Percentiles rank a stretch among this genome's conserved stretches.
Evolutionary conservation across 495 filamentous ascomycete genomes (phyloP).

Genomic region (Staphylotrichum tortipilum): DNA sequence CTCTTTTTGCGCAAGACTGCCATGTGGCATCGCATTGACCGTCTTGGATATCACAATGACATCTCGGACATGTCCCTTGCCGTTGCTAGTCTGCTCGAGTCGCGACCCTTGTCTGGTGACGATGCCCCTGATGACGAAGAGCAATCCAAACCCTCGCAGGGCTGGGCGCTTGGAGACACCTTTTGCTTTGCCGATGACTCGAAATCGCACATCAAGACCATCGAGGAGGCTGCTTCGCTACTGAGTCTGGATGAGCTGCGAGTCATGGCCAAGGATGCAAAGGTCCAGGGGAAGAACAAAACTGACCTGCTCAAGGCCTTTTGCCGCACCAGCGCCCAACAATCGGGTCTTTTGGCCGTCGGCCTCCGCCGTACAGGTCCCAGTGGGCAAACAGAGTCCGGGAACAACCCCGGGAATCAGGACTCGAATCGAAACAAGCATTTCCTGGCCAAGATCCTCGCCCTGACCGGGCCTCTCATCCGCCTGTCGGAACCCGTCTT

Average conservation of each 20-base stretch:
- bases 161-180: constrained; percentile 35
- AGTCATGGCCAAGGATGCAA: constrained; percentile 73
- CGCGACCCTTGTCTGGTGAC: constrained; percentile 2
- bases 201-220: constrained; percentile 57
- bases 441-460: constrained; percentile 60
- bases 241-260: constrained; percentile 83
- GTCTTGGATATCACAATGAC: constrained; percentile 71
- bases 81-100: constrained; percentile 45
- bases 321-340: constrained; percentile 59
- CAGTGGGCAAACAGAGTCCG: constrained; percentile 34
- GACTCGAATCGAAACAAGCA: constrained; percentile 35
- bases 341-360: constrained; percentile 59
- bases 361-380: constrained; percentile 47
- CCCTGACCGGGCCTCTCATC: constrained; percentile 73
- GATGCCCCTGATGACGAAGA: not conserved
- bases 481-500: constrained; percentile 65
- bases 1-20: constrained; percentile 90
- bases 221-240: constrained; percentile 80
- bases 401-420: constrained; percentile 11
- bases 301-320: constrained; percentile 65
- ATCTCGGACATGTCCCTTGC: constrained; percentile 63
- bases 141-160: constrained; percentile 23
- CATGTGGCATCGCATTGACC: constrained; percentile 81
- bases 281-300: constrained; percentile 85
- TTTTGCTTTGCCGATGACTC: constrained; percentile 79